Evolutionary conservation across 352 stramenopile species (phyloP).

Genomic region (Phytophthora cactorum): DNA sequence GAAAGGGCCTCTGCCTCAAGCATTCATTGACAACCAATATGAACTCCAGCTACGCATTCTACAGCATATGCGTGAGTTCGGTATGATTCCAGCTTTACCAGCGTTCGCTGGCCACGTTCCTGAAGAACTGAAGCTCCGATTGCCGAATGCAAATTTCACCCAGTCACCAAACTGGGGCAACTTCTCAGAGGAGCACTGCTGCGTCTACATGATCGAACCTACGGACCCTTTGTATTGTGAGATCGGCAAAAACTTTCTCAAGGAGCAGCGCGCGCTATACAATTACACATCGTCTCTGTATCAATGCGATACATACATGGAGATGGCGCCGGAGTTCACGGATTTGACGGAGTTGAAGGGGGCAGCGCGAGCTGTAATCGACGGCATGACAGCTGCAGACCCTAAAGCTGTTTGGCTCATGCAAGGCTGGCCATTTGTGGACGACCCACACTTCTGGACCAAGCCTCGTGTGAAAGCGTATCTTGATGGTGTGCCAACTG

Average conservation of each 20-base stretch:
- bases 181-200: conserved; percentile 82
- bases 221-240: conserved; percentile 82
- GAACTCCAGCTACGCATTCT: conserved; percentile 82
- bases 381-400: conserved; percentile 73
- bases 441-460: conserved; percentile 61
- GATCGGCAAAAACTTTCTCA: conserved; percentile 81
- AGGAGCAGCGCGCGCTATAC: conserved; percentile 68
- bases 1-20: conserved; percentile 79
- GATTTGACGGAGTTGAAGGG: conserved; percentile 49
- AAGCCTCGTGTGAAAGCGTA: conserved; percentile 64
- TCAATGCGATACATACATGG: conserved; percentile 83
- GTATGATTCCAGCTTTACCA: conserved; percentile 90
- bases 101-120: conserved; percentile 90
- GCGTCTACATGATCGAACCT: conserved; percentile 83
- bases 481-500: conserved; percentile 55
- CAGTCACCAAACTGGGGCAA: conserved; percentile 82
- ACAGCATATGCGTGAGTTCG: conserved; percentile 79
- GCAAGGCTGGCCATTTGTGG: conserved; percentile 83
- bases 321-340: conserved; percentile 75
- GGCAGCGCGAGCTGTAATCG: conserved; percentile 68
- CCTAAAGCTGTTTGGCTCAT: conserved; percentile 84
- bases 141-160: conserved; percentile 80
- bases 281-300: conserved; percentile 77
- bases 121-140: conserved; percentile 73
- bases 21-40: conserved; percentile 88